Evolutionary conservation across 345 rosid species (phyloP).

Genomic region (Gossypium bickii): DNA sequence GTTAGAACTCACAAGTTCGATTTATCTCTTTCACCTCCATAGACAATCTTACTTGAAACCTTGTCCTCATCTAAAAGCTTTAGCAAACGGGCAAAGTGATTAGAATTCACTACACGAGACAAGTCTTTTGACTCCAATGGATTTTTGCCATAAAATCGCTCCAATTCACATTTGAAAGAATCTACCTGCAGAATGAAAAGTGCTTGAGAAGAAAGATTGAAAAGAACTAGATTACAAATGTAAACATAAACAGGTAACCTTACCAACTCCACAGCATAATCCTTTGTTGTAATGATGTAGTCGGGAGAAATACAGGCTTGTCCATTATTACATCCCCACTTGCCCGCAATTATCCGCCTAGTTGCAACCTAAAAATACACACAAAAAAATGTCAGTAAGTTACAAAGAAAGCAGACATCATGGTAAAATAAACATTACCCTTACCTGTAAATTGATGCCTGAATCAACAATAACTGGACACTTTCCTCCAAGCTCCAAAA

Average conservation of each 20-base stretch:
- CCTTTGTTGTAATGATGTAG: slow-evolving; percentile 74
- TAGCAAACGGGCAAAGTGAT: slow-evolving; percentile 73
- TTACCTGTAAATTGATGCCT: slow-evolving; percentile 59
- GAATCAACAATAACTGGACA: slow-evolving; percentile 83
- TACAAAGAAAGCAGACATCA: neutral
- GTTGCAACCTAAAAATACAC: slow-evolving; percentile 49
- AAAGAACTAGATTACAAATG: slow-evolving; percentile 15
- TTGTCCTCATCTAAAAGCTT: slow-evolving; percentile 83
- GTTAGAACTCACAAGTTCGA: slow-evolving; percentile 59
- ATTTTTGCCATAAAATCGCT: slow-evolving; percentile 67
- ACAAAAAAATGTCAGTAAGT: slow-evolving; percentile 12
- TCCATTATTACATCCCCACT: slow-evolving; percentile 92
- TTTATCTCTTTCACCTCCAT: slow-evolving; percentile 76
- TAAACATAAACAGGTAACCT: slow-evolving; percentile 18
- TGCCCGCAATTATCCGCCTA: slow-evolving; percentile 78
- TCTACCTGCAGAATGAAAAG: slow-evolving; percentile 44
- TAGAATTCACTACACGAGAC: slow-evolving; percentile 73
- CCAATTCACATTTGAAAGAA: slow-evolving; percentile 55
- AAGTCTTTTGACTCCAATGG: slow-evolving; percentile 80
- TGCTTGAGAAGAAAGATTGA: slow-evolving; percentile 12
- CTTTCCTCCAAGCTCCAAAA: slow-evolving; percentile 95
- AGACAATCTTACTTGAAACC: slow-evolving; percentile 68
- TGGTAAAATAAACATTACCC: neutral
- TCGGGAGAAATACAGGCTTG: slow-evolving; percentile 94
- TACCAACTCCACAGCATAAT: slow-evolving; percentile 71